phyloP scores from a whole-genome alignment of 2,329 filamentous ascomycete genomes.

The Diaporthe vaccinii region DNA sequence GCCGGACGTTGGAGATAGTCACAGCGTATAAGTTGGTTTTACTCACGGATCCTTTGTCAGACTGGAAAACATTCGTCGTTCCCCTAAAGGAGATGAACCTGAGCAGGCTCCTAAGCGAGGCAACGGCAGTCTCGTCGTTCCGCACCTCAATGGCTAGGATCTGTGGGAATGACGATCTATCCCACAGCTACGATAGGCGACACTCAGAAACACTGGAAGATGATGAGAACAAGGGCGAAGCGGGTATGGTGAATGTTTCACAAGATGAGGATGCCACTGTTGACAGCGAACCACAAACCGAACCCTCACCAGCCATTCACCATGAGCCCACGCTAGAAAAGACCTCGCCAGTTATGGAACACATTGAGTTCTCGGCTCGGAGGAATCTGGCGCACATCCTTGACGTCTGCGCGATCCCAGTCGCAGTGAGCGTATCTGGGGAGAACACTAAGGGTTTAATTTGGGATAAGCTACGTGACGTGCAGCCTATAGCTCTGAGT shows the following conservation, averaged over 20 bases:
- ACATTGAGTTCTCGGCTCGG: constrained; percentile 5
- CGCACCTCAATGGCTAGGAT: not conserved
- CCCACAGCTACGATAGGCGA: no score
- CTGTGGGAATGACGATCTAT: not conserved
- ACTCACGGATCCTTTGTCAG: not conserved
- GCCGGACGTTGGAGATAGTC: not conserved
- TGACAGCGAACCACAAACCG: not conserved
- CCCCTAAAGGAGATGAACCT: not conserved
- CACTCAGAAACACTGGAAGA: not conserved
- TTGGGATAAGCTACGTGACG: not conserved
- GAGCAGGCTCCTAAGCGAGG: not conserved
- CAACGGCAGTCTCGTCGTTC: no score
- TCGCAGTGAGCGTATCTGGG: not conserved
- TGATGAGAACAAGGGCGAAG: not conserved
- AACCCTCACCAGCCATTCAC: not conserved
- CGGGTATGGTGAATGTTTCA: not conserved
- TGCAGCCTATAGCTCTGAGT: constrained; percentile 5
- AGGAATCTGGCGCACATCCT: constrained; percentile 27
- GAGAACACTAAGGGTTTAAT: no score
- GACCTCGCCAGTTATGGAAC: not conserved
- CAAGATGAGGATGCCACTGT: not conserved
- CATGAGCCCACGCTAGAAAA: not conserved
- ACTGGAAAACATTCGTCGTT: not conserved
- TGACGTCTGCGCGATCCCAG: constrained; percentile 24
- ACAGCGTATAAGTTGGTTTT: not conserved